These are phyloP conservation scores for Suzukiozyma palmioleophila DNA, from an alignment of 1,139 yeast genomes.

Conservation along the genomic window DNA sequence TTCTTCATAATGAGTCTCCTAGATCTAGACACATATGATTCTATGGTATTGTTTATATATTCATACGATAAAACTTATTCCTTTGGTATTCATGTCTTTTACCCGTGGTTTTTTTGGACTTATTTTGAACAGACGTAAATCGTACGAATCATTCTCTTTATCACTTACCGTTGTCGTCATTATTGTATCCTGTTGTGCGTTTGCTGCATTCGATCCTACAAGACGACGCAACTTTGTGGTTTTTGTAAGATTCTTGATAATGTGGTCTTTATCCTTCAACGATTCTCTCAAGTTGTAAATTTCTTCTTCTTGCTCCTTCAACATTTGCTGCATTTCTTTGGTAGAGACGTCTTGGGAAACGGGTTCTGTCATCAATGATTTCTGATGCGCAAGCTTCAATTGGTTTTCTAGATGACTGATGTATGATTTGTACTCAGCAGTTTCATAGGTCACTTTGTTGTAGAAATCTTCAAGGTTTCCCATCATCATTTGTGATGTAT, in stretches of 20 bases:
- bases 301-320: slow-evolving; percentile 68
- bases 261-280: slow-evolving; percentile 66
- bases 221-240: slow-evolving; percentile 50
- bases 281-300: slow-evolving; percentile 59
- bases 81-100: slow-evolving; percentile 4
- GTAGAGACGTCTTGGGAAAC: background rate
- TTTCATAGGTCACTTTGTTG: slow-evolving; percentile 42
- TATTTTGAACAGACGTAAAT: slow-evolving; percentile 20
- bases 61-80: background rate
- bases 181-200: slow-evolving; percentile 1
- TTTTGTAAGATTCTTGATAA: slow-evolving; percentile 68
- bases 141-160: slow-evolving; percentile 18
- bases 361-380: background rate
- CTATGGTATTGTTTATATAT: too few relatives aligned
- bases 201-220: slow-evolving; percentile 27
- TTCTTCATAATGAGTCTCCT: background rate
- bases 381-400: slow-evolving; percentile 29
- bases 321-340: slow-evolving; percentile 17
- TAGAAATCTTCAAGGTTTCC: slow-evolving; percentile 46
- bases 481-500: slow-evolving; percentile 33
- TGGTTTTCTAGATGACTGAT: slow-evolving; percentile 59
- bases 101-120: slow-evolving; percentile 16
- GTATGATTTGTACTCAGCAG: slow-evolving; percentile 62
- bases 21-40: too few relatives aligned
- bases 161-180: slow-evolving; percentile 2